Evolutionary conservation across 352 stramenopile genomes (phyloP).

Genomic region (Globisporangium carolinianum): DNA sequence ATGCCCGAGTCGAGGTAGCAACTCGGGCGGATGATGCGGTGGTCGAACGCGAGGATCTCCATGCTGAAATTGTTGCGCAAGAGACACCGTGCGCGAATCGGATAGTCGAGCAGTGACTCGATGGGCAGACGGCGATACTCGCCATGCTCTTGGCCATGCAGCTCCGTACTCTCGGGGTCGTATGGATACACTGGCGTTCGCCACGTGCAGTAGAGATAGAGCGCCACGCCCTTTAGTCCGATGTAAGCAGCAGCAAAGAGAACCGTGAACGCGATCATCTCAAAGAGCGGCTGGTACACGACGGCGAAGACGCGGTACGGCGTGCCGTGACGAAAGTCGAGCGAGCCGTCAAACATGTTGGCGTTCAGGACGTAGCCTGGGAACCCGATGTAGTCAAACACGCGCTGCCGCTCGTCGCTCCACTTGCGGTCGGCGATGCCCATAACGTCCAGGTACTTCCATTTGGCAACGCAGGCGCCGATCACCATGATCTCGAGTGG

Average conservation of each 20-base stretch:
- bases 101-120: conserved; percentile 11
- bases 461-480: conserved; percentile 8
- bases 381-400: conserved; percentile 16
- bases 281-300: conserved; percentile 17
- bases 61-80: conserved; percentile 12
- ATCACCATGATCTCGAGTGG: conserved; percentile 21
- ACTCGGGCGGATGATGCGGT: conserved; percentile 7
- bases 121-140: conserved; percentile 11
- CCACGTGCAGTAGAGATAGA: background rate
- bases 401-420: conserved; percentile 16
- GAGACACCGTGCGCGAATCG: conserved; percentile 7
- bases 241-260: conserved; percentile 4
- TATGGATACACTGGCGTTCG: background rate
- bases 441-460: conserved; percentile 5
- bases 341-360: conserved; percentile 17
- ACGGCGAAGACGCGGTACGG: conserved; percentile 6
- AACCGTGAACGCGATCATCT: conserved; percentile 5
- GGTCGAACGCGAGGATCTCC: conserved; percentile 9
- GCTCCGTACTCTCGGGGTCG: conserved; percentile 1
- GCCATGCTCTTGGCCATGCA: conserved; percentile 7
- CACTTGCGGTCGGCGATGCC: conserved; percentile 17
- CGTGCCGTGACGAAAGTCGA: conserved; percentile 11
- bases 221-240: background rate
- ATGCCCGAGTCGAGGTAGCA: conserved; percentile 12
- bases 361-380: conserved; percentile 6